Evolutionary conservation across 2,329 filamentous ascomycete genomes (phyloP), one percentile per base, ranked within the genome.

Genomic region (Colletotrichum plurivorum): DNA sequence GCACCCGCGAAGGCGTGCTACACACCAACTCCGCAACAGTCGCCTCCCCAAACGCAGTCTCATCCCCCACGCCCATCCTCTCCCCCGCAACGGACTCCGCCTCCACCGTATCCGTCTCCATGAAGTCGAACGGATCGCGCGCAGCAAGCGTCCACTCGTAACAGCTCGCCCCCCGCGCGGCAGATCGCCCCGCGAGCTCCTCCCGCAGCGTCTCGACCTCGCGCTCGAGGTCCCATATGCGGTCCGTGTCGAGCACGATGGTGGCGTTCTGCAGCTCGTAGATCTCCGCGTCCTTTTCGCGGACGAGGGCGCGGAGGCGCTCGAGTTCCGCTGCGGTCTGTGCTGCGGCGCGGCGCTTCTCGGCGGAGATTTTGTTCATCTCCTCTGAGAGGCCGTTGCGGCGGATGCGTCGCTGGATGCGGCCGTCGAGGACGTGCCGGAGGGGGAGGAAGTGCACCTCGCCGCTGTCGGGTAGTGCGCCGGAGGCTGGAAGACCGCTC

Each of bases 331-430:
- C 79, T 51, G 79, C 80, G 10, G 82, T 77, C 36, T 82, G 76
- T 60, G 76, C 77, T 0, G 78, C 77, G 49, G 79, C 78, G 16
- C 77, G 79, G 51, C 78, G 82, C 74, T 84, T 86, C 65, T 87
- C 84, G 8, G 79, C 78, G 8, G 84, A 79, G 61, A 89, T 84
- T 13, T 77, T 76, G 74, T 89, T 87, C 78, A 89, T 85, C 77
- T 90, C 86, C 71, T 88, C 88, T 71, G 87, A 89, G 5, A 90
- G 75, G 4, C 86, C 83, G 71, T 86, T 87, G 58, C 89, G 84
- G 8, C 86, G 82, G 45, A 88, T 82, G 18, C 88, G 84, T 5
- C 89, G 84, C 77, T 89, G 86, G 53, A 89, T 82, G 15, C 89
- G 84, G 7, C 86, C 87, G 48, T 89, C 85, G 8, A 88, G 80